Percentiles rank a stretch among this genome's conserved stretches.
phyloP scores from a whole-genome alignment of 2,329 filamentous ascomycete species.

The Arthrobotrys megalospora region DNA sequence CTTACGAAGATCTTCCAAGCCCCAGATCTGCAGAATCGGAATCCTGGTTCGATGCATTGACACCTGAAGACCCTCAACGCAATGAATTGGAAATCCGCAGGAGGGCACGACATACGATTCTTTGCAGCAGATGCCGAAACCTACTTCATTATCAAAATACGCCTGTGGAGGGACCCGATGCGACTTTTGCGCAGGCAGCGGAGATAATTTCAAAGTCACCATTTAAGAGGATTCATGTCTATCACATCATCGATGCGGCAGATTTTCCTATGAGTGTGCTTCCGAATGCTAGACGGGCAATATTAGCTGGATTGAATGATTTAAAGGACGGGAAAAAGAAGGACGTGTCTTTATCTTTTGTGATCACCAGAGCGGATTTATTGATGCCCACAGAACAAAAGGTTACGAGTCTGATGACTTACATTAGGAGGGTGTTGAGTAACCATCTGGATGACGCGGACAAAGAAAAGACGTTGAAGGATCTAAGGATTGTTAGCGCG shows the following conservation, averaged over 20 bases:
- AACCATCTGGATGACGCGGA: constrained; percentile 73
- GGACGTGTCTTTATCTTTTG: constrained; percentile 75
- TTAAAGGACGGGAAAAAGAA: constrained; percentile 81
- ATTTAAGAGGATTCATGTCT: constrained; percentile 91
- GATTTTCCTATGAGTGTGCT: constrained; percentile 97
- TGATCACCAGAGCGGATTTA: constrained; percentile 90
- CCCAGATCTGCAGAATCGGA: constrained; percentile 11
- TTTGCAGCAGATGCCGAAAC: constrained; percentile 90
- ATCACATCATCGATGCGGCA: constrained; percentile 93
- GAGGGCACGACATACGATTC: constrained; percentile 68
- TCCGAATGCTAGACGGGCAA: constrained; percentile 74
- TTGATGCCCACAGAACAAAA: constrained; percentile 86
- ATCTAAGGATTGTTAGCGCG: constrained; percentile 76
- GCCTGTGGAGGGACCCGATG: constrained; percentile 67
- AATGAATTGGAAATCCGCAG: constrained; percentile 34
- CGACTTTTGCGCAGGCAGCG: constrained; percentile 83
- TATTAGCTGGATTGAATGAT: constrained; percentile 75
- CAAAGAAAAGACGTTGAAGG: constrained; percentile 53
- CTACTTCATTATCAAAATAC: constrained; percentile 82
- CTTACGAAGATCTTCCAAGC: constrained; percentile 18
- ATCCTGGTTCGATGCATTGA: constrained; percentile 27
- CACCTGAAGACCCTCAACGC: background rate
- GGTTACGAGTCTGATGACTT: constrained; percentile 88
- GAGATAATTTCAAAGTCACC: constrained; percentile 90
- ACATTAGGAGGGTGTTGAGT: constrained; percentile 82